A percentile compares a stretch with the other conserved stretches of the same genome.
Conservation (phyloP, 1,139 yeast genomes). For the Blastobotrys elegans region DNA sequence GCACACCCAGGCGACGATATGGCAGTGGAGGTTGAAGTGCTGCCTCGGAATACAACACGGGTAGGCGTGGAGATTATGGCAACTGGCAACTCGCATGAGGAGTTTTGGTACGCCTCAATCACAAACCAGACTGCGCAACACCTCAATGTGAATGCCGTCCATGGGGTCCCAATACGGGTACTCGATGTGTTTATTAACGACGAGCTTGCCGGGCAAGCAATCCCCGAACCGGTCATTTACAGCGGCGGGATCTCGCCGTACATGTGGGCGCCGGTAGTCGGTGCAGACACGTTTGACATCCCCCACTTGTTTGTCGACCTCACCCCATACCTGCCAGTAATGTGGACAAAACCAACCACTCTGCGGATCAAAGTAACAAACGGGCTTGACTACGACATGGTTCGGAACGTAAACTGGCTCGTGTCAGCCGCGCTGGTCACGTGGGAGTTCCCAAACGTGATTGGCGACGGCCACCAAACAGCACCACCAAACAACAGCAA, state of each 20-base stretch:
- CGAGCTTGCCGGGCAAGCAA: conserved; percentile 34
- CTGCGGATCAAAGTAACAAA: conserved; percentile 34
- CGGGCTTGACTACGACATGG: conserved; percentile 12
- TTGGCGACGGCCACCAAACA: conserved; percentile 26
- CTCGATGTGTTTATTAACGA: conserved; percentile 34
- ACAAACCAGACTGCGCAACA: conserved; percentile 42
- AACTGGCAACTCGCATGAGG: conserved; percentile 76
- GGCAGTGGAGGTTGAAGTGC: conserved; percentile 31
- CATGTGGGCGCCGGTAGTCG: conserved; percentile 75
- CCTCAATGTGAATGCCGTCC: conserved; percentile 30
- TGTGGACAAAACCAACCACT: conserved; percentile 44
- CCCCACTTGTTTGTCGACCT: conserved; percentile 61
- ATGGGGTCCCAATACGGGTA: conserved; percentile 31
- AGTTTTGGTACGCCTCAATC: conserved; percentile 74
- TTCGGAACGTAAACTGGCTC: conserved; percentile 63
- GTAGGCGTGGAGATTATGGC: conserved; percentile 57
- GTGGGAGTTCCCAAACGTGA: conserved; percentile 45
- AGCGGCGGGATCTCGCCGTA: conserved; percentile 79
- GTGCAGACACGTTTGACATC: conserved; percentile 66
- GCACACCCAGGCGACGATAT: conserved; percentile 26
- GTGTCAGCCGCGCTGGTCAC: conserved; percentile 57
- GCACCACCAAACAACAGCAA: neutral
- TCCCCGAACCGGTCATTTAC: conserved; percentile 48
- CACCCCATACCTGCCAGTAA: conserved; percentile 57
- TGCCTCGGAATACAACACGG: conserved; percentile 55